Conservation (phyloP, 2,329 filamentous ascomycete species). For the Hymenoscyphus fraxineus region DNA sequence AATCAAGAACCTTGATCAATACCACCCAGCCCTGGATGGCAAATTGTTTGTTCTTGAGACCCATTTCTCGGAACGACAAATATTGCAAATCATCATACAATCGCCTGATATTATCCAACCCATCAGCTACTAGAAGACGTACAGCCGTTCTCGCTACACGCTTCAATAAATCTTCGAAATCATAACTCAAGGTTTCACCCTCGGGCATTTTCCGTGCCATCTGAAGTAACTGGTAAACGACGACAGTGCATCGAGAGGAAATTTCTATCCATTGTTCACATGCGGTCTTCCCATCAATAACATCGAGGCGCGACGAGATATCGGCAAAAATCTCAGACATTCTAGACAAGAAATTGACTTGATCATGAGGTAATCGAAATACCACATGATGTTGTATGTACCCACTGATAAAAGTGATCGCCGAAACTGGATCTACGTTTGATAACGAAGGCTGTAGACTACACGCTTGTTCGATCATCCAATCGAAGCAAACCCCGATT, state of each 20-base stretch:
- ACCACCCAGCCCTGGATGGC: constrained; percentile 55
- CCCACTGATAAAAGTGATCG: constrained; percentile 26
- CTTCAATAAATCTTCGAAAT: constrained; percentile 48
- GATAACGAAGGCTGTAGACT: not conserved
- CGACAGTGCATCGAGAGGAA: constrained; percentile 31
- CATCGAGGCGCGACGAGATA: constrained; percentile 21
- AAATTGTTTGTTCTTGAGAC: constrained; percentile 47
- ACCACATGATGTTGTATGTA: constrained; percentile 30
- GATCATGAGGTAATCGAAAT: constrained; percentile 19
- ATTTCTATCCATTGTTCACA: constrained; percentile 18
- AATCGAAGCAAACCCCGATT: constrained; percentile 58
- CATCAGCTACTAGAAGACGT: constrained; percentile 41
- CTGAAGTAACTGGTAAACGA: constrained; percentile 39
- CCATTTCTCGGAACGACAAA: constrained; percentile 45
- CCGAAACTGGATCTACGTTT: constrained; percentile 13
- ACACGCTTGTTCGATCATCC: constrained; percentile 45
- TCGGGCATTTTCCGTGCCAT: constrained; percentile 37
- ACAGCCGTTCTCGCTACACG: constrained; percentile 40
- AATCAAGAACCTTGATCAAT: constrained; percentile 51
- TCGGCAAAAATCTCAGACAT: constrained; percentile 31
- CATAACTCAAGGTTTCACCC: constrained; percentile 27
- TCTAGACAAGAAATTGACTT: constrained; percentile 26
- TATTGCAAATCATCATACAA: constrained; percentile 49
- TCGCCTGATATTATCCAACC: constrained; percentile 42
- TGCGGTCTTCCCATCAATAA: not conserved